Percentiles rank a stretch among this genome's conserved stretches.
Evolutionary conservation across 1,284 basidiomycete genomes (phyloP).

Genomic region (Tilletia walkeri): DNA sequence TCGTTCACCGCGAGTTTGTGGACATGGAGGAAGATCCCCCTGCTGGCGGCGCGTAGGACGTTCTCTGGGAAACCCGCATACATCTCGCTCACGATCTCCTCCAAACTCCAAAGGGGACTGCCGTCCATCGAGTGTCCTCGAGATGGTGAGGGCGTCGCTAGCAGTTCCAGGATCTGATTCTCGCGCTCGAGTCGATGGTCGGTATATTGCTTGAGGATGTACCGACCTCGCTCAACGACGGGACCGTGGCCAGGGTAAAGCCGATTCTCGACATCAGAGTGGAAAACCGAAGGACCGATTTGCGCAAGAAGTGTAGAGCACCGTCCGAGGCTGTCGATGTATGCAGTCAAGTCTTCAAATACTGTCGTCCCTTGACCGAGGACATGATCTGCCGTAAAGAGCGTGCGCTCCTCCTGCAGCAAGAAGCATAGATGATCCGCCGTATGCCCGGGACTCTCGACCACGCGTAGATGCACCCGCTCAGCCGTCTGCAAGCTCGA

Average conservation of each 20-base stretch:
- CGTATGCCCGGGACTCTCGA: slow-evolving; percentile 90
- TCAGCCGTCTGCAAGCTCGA: background rate
- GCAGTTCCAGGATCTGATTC: slow-evolving; percentile 69
- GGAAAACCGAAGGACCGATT: slow-evolving; percentile 1
- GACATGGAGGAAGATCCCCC: slow-evolving; percentile 71
- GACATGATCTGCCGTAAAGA: slow-evolving; percentile 81
- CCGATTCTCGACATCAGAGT: slow-evolving; percentile 32
- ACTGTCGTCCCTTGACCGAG: slow-evolving; percentile 86
- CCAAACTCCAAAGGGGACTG: slow-evolving; percentile 43
- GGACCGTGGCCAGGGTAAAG: slow-evolving; percentile 88
- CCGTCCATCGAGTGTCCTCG: slow-evolving; percentile 20
- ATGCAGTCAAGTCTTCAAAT: slow-evolving; percentile 78
- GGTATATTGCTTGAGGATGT: slow-evolving; percentile 71
- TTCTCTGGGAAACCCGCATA: slow-evolving; percentile 67
- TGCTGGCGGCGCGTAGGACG: slow-evolving; percentile 72
- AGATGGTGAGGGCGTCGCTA: slow-evolving; percentile 57
- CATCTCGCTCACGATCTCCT: slow-evolving; percentile 57
- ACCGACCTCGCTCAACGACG: slow-evolving; percentile 64
- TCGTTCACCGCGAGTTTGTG: slow-evolving; percentile 62
- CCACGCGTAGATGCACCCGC: slow-evolving; percentile 59
- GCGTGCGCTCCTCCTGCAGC: slow-evolving; percentile 62
- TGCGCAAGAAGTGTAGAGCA: slow-evolving; percentile 60
- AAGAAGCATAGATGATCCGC: slow-evolving; percentile 71
- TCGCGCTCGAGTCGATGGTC: slow-evolving; percentile 79
- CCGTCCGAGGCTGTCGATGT: slow-evolving; percentile 69